Percentiles rank a stretch among this genome's conserved stretches.
These are phyloP conservation scores for Handroanthus guayacan DNA, from an alignment of 257 asterid genomes.

Conservation along the genomic window DNA sequence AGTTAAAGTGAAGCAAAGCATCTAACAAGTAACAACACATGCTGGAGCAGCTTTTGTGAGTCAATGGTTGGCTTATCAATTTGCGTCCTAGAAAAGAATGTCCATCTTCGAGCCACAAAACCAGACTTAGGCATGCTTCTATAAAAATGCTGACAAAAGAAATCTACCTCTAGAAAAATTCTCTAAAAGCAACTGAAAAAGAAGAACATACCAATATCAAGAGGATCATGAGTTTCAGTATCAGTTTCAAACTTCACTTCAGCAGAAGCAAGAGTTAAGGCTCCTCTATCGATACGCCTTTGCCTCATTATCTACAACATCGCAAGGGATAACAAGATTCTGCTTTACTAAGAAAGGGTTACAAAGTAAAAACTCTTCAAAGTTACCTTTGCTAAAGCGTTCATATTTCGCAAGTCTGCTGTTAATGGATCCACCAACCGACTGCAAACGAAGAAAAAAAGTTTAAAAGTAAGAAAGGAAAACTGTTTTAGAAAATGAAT, in stretches of 20 bases:
- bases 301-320: conserved; percentile 90
- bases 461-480: conserved; percentile 16
- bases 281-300: conserved; percentile 96
- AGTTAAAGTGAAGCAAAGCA: too few relatives aligned
- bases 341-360: conserved; percentile 5
- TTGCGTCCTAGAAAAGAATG: too few relatives aligned
- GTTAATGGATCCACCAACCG: conserved; percentile 93
- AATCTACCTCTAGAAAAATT: conserved; percentile 8
- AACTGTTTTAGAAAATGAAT: conserved; percentile 17
- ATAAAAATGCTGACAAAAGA: conserved; percentile 39
- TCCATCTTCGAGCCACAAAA: conserved; percentile 56
- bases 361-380: conserved; percentile 17
- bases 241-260: conserved; percentile 98
- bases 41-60: conserved; percentile 10
- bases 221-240: conserved; percentile 99
- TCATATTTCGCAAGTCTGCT: conserved; percentile 90
- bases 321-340: conserved; percentile 31
- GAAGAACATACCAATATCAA: conserved; percentile 82
- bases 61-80: conserved; percentile 19
- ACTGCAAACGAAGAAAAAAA: conserved; percentile 51
- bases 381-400: conserved; percentile 87
- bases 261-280: conserved; percentile 98
- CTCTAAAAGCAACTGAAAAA: conserved; percentile 5
- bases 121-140: conserved; percentile 29
- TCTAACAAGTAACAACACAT: neutral